Base-by-base conservation (phyloP, 2,329 filamentous ascomycete species). In the Ramularia endophylla region DNA sequence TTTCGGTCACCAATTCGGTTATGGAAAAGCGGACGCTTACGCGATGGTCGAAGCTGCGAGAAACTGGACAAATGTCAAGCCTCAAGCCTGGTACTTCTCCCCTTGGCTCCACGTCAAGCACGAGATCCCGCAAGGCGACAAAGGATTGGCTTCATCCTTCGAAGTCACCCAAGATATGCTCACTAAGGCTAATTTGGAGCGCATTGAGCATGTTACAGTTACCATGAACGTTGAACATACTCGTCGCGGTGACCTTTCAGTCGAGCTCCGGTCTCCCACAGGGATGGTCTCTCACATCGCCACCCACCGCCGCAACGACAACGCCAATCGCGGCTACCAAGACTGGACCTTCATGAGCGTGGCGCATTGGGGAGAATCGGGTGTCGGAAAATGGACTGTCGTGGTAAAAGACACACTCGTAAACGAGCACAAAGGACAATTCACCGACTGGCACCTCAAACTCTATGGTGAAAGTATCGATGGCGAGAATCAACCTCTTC, bases 291-390 rank as follows among this genome's bases (percentile, higher is more conserved):
- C 87, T 59, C 83, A 95, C 59, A 78, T 98, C 39, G 84, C 89
- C 4, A 85, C 81, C 9, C 71, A 83, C 2, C 83, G 92, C 50
- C 74, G 74, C 45, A 65, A 78, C 16, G 92, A 98, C 62, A 70
- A 74, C 1, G 75, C 74, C 27, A 61, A 67, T 0, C 65, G 67
- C 16, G 92, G 92, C 7, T 98, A 97, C 62, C 70, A 81, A 27
- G 87, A 97, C 66, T 98, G 92, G 92, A 97, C 90, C 0, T 98
- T 98, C 58, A 98, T 98, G 92, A 94, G 83, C 47, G 92, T 98
- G 27, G 89, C 83, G 50, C 92, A 98, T 63, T 98, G 89, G 87
- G 92, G 92, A 36, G 92, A 98, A 65, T 75, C 76, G 31, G 89
- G 88, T 44, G 65, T 89, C 43, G 92, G 92, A 38, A 89, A 78